Base-by-base conservation (phyloP, 116 monocot genomes). In the Papilionanthe hybrid region DNA sequence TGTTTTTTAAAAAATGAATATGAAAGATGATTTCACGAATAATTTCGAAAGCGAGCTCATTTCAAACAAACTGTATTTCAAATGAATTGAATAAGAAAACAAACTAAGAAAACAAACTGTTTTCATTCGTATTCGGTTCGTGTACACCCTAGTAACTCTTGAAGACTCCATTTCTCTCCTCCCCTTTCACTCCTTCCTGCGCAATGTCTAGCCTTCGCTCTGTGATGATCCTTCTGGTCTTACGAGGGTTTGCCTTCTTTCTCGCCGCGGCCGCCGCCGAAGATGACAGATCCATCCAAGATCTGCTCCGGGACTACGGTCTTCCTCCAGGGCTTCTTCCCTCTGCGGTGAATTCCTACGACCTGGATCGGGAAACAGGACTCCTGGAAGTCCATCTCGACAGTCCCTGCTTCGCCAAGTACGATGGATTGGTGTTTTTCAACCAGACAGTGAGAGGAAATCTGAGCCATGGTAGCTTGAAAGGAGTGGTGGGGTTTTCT, bases 271-370 rank as follows among this genome's bases (percentile, higher is more conserved):
- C 25, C 1, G 42, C 43, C 3, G 6, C n/a, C 29, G 63, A 19
- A 4, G 44, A n/a, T 53, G 65, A 69, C 43, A 67, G 49, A 73
- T 80, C 91, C 20, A 86, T 96, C 78, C 93, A 93, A 63, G 87
- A 90, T 30, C 88, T 96, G 53, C 96, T 96, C 79, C 75, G 77
- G 9, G 23, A 9, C 9, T 88, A 96, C 80, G 96, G 96, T 27
- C 90, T 96, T 22, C 96, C 96, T 0, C 88, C 85, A 0, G 96
- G 96, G 20, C 87, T 96, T n/a, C 86, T 96, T 9, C 96, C 96
- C 32, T 86, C 86, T 43, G 78, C 72, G 28, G 86, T 90, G 50
- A 76, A 75, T 43, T 89, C 89, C 68, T 96, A 83, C 84, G 43
- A 83, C 68, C 82, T 90, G 25, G 85, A 96, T 75, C 55, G 20